Evolutionary conservation across 176 grass and related monocot species (phyloP).

Genomic region (Carex myosuroides): DNA sequence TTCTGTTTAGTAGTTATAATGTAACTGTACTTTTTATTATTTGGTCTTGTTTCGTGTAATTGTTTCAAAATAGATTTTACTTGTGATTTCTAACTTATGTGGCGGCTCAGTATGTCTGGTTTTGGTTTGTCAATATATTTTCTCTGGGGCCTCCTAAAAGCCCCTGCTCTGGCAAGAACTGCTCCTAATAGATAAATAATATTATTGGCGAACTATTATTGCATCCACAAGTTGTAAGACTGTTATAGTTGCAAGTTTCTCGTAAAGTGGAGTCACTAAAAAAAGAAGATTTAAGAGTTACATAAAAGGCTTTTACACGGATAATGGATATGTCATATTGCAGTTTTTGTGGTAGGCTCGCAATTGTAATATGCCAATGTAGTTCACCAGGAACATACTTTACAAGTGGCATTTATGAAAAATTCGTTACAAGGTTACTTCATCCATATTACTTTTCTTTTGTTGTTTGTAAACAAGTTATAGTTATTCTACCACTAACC

Average conservation of each 20-base stretch:
- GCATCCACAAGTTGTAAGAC: not conserved
- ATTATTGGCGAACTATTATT: not conserved
- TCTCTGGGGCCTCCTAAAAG: not conserved
- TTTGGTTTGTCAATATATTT: too few species aligned
- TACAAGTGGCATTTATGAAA: not conserved
- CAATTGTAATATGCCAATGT: not conserved
- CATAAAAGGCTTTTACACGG: not conserved
- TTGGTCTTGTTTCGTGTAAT: not conserved
- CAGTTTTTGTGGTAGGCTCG: not conserved
- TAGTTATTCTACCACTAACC: not conserved
- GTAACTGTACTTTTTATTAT: not conserved
- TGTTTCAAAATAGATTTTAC: not conserved
- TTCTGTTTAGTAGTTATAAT: not conserved
- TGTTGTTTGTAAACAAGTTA: not conserved
- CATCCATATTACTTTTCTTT: not conserved
- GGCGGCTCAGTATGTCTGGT: not conserved
- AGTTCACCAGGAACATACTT: not conserved
- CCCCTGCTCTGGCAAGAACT: not conserved
- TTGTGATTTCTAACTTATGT: not conserved
- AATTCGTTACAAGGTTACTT: not conserved
- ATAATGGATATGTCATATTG: not conserved
- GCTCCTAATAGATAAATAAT: not conserved
- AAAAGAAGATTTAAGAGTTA: not conserved
- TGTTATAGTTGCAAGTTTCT: not conserved
- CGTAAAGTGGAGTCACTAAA: not conserved